These are phyloP conservation scores for Blepharisma stoltei DNA, from an alignment of 73 alveolate species.

Conservation along the genomic window DNA sequence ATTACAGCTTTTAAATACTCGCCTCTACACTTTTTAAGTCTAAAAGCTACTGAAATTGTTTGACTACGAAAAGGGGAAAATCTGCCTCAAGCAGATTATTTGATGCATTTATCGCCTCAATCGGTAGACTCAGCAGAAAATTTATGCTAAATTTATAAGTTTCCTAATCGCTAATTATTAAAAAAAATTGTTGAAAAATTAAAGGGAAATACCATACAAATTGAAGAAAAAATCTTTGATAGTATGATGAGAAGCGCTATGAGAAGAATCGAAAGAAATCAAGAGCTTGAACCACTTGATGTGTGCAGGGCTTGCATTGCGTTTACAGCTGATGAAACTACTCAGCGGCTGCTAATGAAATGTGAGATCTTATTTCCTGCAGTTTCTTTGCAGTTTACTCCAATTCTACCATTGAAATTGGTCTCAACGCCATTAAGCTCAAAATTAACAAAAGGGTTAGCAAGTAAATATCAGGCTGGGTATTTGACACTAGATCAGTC, in stretches of 20 bases:
- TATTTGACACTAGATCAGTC: not conserved
- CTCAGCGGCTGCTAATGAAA: constrained; percentile 8
- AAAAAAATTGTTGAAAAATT: too few relatives aligned
- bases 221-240: not conserved
- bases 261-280: constrained; percentile 4
- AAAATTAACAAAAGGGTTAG: not conserved
- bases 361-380: constrained; percentile 7
- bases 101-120: constrained; percentile 13
- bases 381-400: constrained; percentile 4
- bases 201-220: too few relatives aligned
- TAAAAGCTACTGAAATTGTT: not conserved
- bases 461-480: not conserved
- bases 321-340: not conserved
- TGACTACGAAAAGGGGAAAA: not conserved
- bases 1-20: not conserved
- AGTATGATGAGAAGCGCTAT: not conserved
- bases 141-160: too few relatives aligned
- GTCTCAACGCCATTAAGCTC: constrained; percentile 1
- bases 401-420: not conserved
- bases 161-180: too few relatives aligned
- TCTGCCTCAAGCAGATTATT: constrained; percentile 1
- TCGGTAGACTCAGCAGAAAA: not conserved
- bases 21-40: not conserved
- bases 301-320: not conserved
- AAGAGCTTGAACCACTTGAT: not conserved